phyloP scores from a whole-genome alignment of 768 basidiomycete species.

The Cyclocybe cylindracea region DNA sequence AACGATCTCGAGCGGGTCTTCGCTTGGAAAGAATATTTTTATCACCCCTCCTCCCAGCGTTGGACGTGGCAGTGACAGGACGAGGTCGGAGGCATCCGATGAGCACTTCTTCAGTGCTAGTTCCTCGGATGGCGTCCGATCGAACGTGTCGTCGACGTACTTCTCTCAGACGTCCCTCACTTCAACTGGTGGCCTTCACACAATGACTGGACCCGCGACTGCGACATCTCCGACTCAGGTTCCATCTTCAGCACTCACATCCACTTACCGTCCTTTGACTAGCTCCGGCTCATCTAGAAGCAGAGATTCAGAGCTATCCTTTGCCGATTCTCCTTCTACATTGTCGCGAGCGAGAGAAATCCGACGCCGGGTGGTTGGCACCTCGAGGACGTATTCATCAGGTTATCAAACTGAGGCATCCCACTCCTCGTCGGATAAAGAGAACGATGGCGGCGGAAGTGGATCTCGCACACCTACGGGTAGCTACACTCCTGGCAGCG shows the following conservation, averaged over 20 bases:
- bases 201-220: conserved; percentile 36
- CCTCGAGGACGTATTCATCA: conserved; percentile 43
- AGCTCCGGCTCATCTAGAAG: conserved; percentile 53
- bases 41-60: conserved; percentile 43
- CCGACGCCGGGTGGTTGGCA: conserved; percentile 46
- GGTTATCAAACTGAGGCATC: conserved; percentile 33
- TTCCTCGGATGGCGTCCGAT: conserved; percentile 30
- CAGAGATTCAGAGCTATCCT: conserved; percentile 39
- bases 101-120: conserved; percentile 43
- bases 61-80: conserved; percentile 32
- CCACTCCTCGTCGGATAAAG: conserved; percentile 49
- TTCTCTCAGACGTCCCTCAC: conserved; percentile 34
- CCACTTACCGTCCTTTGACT: conserved; percentile 32
- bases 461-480: conserved; percentile 17
- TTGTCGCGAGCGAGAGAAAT: conserved; percentile 62
- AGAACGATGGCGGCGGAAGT: conserved; percentile 38
- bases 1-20: conserved; percentile 72
- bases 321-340: conserved; percentile 49
- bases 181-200: conserved; percentile 23
- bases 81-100: conserved; percentile 34
- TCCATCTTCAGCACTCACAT: conserved; percentile 44
- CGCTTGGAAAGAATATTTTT: conserved; percentile 38
- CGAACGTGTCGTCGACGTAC: conserved; percentile 37
- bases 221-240: conserved; percentile 40
- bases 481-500: conserved; percentile 28